Conservation (phyloP, 176 grass and related monocot genomes). For the Bonia amplexicaulis region DNA sequence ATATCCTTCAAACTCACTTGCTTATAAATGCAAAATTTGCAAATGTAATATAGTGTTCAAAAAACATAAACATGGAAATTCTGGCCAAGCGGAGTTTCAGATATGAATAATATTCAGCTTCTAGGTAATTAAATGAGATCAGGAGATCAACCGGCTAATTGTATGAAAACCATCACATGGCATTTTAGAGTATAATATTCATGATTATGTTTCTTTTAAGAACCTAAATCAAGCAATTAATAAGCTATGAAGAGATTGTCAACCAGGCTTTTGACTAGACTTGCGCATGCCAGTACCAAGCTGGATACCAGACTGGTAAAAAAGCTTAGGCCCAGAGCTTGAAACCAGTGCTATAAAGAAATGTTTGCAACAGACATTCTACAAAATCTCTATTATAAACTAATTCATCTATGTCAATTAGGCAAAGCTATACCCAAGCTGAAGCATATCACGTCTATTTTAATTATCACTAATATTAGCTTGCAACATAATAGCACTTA, state of each 20-base stretch:
- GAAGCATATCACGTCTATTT: background rate
- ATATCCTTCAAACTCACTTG: background rate
- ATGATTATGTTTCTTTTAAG: background rate
- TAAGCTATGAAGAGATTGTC: background rate
- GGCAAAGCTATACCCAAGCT: background rate
- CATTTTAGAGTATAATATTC: background rate
- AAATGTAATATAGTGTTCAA: background rate
- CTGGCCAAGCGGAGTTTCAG: background rate
- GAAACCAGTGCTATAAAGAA: background rate
- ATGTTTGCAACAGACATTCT: background rate
- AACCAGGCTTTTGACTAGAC: background rate
- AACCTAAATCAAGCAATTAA: background rate
- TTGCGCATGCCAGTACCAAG: background rate
- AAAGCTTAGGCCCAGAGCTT: background rate
- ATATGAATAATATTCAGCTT: background rate
- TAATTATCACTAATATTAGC: background rate
- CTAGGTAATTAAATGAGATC: background rate
- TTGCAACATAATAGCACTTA: constrained; percentile 45
- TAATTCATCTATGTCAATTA: background rate
- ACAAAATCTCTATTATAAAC: background rate
- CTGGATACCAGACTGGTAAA: background rate
- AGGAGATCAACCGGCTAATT: background rate
- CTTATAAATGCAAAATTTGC: background rate
- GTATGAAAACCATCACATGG: background rate
- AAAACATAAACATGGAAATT: background rate